Percentiles rank a stretch among this genome's conserved stretches.
phyloP scores from a whole-genome alignment of 1,284 basidiomycete species.

The Golubevia pallescens region DNA sequence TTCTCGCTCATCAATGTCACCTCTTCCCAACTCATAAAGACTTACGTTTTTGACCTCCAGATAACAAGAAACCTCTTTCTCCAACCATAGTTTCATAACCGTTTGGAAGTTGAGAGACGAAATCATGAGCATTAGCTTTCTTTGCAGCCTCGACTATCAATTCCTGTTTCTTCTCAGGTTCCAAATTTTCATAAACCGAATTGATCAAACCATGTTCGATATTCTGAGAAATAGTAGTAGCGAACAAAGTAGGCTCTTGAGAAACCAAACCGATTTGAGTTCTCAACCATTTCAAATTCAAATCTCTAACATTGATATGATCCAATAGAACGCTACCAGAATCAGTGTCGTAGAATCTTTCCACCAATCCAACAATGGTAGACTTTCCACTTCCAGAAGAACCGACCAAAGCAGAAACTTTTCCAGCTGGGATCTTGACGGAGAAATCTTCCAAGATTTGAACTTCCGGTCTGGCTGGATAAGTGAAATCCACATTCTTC shows the following conservation, averaged over 20 bases:
- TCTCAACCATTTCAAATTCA: conserved; percentile 61
- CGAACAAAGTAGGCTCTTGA: conserved; percentile 57
- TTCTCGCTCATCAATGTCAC: no score
- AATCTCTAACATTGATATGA: conserved; percentile 32
- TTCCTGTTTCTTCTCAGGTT: conserved; percentile 25
- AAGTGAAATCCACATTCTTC: conserved; percentile 42
- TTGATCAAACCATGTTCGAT: conserved; percentile 57
- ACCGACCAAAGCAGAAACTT: conserved; percentile 57
- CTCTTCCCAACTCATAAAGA: no score
- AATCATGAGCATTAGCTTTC: conserved; percentile 58
- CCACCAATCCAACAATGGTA: conserved; percentile 57
- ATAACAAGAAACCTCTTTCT: conserved; percentile 36
- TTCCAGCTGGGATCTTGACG: conserved; percentile 44
- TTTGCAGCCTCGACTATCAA: conserved; percentile 48
- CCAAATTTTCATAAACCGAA: conserved; percentile 26
- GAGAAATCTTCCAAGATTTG: conserved; percentile 41
- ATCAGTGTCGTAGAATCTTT: conserved; percentile 59
- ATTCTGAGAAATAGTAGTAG: conserved; percentile 49
- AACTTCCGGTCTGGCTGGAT: conserved; percentile 51
- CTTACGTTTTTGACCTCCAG: conserved; percentile 1
- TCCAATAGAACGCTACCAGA: conserved; percentile 42
- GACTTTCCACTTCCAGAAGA: conserved; percentile 56
- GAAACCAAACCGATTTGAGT: conserved; percentile 57
- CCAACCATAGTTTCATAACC: conserved; percentile 59
- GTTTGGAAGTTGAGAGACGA: conserved; percentile 53